Evolutionary conservation across 345 rosid genomes (phyloP).

Genomic region (Tarenaya hassleriana): DNA sequence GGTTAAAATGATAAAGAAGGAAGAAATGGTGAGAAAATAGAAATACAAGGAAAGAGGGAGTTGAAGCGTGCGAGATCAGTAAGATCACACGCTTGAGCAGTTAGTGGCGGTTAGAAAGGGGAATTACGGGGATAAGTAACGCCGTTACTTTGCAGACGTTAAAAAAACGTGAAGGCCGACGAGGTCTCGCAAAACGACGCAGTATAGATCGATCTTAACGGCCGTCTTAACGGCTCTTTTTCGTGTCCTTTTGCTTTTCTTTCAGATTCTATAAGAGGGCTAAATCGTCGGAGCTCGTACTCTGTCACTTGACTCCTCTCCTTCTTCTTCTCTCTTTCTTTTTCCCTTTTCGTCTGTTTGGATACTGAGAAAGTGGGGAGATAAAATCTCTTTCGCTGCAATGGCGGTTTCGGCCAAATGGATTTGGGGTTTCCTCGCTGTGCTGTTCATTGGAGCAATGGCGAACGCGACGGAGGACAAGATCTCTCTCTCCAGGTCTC

Average conservation of each 20-base stretch:
- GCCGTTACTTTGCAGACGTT: constrained; percentile 16
- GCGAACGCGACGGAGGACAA: constrained; percentile 20
- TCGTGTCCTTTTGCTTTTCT: constrained; percentile 13
- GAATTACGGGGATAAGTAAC: neutral
- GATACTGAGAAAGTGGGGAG: neutral
- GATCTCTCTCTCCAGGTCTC: constrained; percentile 26
- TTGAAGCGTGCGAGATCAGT: constrained; percentile 23
- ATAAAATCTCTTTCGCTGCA: constrained; percentile 3
- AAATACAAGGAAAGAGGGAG: neutral
- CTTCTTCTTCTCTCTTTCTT: neutral
- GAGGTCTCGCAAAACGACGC: constrained; percentile 1
- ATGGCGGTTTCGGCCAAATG: constrained; percentile 28
- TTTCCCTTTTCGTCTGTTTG: neutral
- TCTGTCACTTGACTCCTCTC: constrained; percentile 18
- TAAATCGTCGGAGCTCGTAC: constrained; percentile 24
- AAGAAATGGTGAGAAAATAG: neutral
- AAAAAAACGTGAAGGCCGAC: constrained; percentile 15
- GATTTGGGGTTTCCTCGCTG: constrained; percentile 11
- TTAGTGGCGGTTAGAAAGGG: constrained; percentile 35
- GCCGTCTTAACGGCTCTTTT: constrained; percentile 35
- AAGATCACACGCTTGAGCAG: constrained; percentile 27
- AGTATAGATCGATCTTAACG: constrained; percentile 26
- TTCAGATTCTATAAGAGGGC: constrained; percentile 26
- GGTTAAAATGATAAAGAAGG: neutral
- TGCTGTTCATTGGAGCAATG: constrained; percentile 30